Evolutionary conservation across 805 yeast species (phyloP).

Genomic region (Saturnispora sekii): DNA sequence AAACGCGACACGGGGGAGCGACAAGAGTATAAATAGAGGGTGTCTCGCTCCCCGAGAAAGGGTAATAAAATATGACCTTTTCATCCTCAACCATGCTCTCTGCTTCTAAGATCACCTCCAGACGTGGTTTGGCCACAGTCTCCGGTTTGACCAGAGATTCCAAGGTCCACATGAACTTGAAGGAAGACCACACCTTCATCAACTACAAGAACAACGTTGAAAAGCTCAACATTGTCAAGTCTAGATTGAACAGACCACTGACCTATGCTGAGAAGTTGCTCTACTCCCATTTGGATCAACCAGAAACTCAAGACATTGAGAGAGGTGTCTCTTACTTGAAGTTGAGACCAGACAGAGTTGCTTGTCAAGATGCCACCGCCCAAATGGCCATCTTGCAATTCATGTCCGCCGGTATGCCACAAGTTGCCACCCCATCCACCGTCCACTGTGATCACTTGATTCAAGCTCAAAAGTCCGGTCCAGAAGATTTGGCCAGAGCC

Average conservation of each 20-base stretch:
- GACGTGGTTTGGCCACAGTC: conserved; percentile 46
- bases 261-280: conserved; percentile 92
- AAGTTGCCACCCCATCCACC: conserved; percentile 87
- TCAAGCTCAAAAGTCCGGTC: conserved; percentile 93
- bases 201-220: conserved; percentile 87
- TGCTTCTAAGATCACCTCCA: conserved; percentile 22
- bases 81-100: conserved; percentile 20
- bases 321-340: conserved; percentile 89
- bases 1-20: too few relatives aligned
- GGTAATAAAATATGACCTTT: neutral
- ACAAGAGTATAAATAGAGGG: too few relatives aligned
- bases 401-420: conserved; percentile 89
- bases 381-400: conserved; percentile 98
- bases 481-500: conserved; percentile 69
- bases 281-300: conserved; percentile 85
- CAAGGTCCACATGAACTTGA: conserved; percentile 41
- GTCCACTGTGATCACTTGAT: conserved; percentile 98
- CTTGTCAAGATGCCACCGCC: conserved; percentile 99
- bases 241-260: conserved; percentile 65
- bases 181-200: conserved; percentile 77
- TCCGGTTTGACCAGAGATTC: conserved; percentile 42
- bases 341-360: conserved; percentile 94
- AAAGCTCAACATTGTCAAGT: conserved; percentile 73
- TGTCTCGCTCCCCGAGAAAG: too few relatives aligned
- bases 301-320: conserved; percentile 61